Conservation (phyloP, 192 early-diverging fungal species). For the Spinellus fusiger region DNA sequence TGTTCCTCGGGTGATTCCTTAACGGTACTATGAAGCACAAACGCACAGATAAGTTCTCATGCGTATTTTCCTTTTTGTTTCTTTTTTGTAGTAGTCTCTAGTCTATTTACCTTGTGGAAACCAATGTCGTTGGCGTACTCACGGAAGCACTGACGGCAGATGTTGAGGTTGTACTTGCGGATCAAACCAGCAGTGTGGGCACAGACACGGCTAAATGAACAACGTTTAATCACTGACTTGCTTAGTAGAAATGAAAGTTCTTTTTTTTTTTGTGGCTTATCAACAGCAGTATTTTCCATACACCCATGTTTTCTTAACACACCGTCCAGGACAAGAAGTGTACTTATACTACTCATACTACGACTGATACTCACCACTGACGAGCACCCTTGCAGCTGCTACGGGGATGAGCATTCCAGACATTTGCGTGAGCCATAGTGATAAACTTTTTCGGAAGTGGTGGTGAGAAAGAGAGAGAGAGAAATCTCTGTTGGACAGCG, state of each 20-base stretch:
- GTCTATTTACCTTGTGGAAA: conserved; percentile 95
- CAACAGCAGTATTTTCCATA: too few species aligned
- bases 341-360: too few species aligned
- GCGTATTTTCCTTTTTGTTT: too few species aligned
- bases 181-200: conserved; percentile 99
- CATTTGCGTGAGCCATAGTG: conserved; percentile 94
- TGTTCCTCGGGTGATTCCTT: too few species aligned
- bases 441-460: background rate
- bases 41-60: too few species aligned
- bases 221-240: too few species aligned
- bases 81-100: too few species aligned
- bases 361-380: conserved; percentile 68
- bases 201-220: conserved; percentile 79
- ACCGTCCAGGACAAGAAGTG: too few species aligned
- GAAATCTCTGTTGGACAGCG: background rate
- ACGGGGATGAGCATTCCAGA: conserved; percentile 98
- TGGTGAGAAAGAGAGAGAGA: background rate
- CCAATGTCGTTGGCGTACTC: conserved; percentile 97
- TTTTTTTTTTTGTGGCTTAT: too few species aligned
- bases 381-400: conserved; percentile 99
- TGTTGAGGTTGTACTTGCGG: conserved; percentile 98
- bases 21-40: too few species aligned
- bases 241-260: too few species aligned
- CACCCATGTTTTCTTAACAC: too few species aligned
- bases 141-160: conserved; percentile 99